A percentile compares a stretch with the other conserved stretches of the same genome.
These are phyloP conservation scores for Colletotrichum chrysophilum DNA, from an alignment of 2,329 filamentous ascomycete genomes.

Conservation along the genomic window DNA sequence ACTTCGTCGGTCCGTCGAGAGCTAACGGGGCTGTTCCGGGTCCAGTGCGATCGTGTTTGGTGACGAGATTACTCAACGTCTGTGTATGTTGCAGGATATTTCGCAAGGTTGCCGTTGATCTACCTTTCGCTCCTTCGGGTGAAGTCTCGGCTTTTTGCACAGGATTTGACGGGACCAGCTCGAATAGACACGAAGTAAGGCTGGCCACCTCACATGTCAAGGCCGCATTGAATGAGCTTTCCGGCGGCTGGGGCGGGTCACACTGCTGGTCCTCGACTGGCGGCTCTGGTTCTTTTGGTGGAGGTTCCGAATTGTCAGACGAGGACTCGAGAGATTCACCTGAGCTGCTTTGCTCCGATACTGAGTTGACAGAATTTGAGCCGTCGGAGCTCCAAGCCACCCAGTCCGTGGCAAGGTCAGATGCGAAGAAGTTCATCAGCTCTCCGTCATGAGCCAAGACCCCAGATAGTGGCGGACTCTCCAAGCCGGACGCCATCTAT, in stretches of 20 bases:
- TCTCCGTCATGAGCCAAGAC: neutral
- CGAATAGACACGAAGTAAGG: neutral
- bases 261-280: neutral
- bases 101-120: neutral
- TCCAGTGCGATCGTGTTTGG: neutral
- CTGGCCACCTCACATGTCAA: neutral
- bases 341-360: neutral
- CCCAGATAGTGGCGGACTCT: neutral
- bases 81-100: neutral
- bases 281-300: neutral
- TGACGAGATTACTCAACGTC: neutral
- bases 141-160: neutral
- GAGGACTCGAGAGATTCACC: neutral
- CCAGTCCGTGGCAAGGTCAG: neutral
- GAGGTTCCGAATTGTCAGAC: neutral
- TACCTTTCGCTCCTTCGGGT: neutral
- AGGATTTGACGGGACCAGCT: neutral
- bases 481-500: neutral
- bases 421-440: neutral
- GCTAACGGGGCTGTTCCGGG: neutral
- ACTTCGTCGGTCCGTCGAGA: neutral
- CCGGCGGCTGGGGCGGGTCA: neutral
- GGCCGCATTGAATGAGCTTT: neutral
- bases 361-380: neutral
- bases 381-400: neutral